These are phyloP conservation scores for Lactarius sanguifluus DNA, from an alignment of 768 basidiomycete species.

Conservation along the genomic window DNA sequence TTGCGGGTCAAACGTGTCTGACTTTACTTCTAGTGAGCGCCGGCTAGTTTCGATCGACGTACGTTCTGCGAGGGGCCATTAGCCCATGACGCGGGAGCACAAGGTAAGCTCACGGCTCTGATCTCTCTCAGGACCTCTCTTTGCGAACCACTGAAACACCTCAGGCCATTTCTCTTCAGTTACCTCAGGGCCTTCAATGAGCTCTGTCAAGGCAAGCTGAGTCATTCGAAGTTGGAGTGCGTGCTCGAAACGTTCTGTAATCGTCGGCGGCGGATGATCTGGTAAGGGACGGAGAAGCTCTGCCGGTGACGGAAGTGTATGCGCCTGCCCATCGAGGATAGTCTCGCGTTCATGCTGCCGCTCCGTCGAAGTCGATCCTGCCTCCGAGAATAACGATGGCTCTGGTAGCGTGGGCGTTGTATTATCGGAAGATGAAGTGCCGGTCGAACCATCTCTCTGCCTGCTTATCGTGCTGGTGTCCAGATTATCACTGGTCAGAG, in stretches of 20 bases:
- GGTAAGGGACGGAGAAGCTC: constrained; percentile 47
- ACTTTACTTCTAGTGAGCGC: constrained; percentile 23
- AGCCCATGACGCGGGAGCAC: not conserved
- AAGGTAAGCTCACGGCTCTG: constrained; percentile 25
- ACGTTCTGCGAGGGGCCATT: constrained; percentile 12
- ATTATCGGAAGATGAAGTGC: not conserved
- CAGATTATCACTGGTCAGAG: constrained; percentile 5
- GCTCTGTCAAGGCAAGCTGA: constrained; percentile 76
- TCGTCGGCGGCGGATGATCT: constrained; percentile 51
- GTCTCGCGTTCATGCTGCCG: constrained; percentile 1
- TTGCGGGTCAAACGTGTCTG: constrained; percentile 10
- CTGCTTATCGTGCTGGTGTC: constrained; percentile 19
- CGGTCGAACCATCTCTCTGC: not conserved
- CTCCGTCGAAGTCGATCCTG: constrained; percentile 18
- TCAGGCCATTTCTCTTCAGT: constrained; percentile 82
- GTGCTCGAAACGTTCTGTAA: constrained; percentile 66
- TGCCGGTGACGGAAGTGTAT: constrained; percentile 42
- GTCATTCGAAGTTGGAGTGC: constrained; percentile 87
- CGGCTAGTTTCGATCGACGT: constrained; percentile 27
- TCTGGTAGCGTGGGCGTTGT: not conserved
- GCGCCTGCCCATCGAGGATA: constrained; percentile 37
- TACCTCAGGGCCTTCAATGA: constrained; percentile 80
- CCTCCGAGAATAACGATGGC: constrained; percentile 8
- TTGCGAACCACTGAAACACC: constrained; percentile 83
- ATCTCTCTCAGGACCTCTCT: constrained; percentile 40